phyloP scores from a whole-genome alignment of 1,284 basidiomycete species.

The Tilletia walkeri region DNA sequence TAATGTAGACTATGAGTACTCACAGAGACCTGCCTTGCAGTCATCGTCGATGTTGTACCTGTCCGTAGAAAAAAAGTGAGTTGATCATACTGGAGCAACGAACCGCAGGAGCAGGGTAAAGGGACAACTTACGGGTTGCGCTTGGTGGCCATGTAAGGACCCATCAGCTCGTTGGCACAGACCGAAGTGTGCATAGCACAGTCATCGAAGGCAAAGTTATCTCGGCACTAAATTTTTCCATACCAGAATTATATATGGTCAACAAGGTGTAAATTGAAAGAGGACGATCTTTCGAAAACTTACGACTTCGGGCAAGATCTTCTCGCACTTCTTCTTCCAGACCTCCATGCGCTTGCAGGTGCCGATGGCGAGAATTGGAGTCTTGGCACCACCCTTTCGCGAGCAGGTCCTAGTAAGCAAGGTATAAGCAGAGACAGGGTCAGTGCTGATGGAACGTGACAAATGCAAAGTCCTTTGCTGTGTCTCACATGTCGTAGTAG shows the following conservation, averaged over 20 bases:
- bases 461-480: not conserved
- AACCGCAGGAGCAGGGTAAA: not conserved
- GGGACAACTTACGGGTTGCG: constrained; percentile 31
- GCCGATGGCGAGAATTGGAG: constrained; percentile 37
- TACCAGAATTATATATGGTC: no score
- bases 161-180: constrained; percentile 4
- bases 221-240: not conserved
- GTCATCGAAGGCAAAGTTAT: constrained; percentile 16
- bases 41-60: constrained; percentile 45
- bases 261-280: no score
- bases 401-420: constrained; percentile 31
- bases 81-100: not conserved
- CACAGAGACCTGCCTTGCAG: constrained; percentile 36
- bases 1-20: not conserved
- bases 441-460: not conserved
- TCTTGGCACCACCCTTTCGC: constrained; percentile 27
- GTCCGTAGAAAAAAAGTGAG: not conserved
- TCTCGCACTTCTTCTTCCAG: constrained; percentile 22
- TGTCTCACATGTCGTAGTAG: constrained; percentile 40
- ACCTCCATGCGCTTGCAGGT: constrained; percentile 31
- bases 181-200: not conserved
- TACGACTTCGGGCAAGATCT: constrained; percentile 17
- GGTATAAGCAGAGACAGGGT: no score
- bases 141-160: not conserved
- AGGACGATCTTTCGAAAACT: not conserved